These are phyloP conservation scores for Aspergillus sp. DNA, from an alignment of 2,329 filamentous ascomycete species.

Conservation along the genomic window DNA sequence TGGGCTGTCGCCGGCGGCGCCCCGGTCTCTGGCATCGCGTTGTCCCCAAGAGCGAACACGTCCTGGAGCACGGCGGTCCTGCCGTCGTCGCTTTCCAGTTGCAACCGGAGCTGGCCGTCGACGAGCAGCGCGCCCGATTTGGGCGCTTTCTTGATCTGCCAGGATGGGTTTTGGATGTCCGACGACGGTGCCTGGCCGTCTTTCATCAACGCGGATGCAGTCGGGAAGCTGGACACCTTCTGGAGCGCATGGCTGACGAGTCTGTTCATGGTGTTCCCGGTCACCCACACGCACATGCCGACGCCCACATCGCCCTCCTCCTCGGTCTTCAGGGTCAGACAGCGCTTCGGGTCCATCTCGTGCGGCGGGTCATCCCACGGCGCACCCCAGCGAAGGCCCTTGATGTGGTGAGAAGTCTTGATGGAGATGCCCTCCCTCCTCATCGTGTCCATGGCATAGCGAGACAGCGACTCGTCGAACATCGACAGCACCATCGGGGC, in stretches of 20 bases:
- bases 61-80: conserved; percentile 39
- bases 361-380: conserved; percentile 31
- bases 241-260: conserved; percentile 20
- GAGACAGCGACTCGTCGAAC: conserved; percentile 49
- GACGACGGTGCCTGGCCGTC: conserved; percentile 4
- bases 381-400: conserved; percentile 43
- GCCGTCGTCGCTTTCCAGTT: conserved; percentile 34
- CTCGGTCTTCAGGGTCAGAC: conserved; percentile 45
- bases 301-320: conserved; percentile 51
- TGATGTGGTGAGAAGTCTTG: conserved; percentile 49
- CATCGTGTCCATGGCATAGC: conserved; percentile 50
- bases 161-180: conserved; percentile 19
- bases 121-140: conserved; percentile 44
- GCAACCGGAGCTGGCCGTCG: conserved; percentile 47
- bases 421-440: conserved; percentile 47
- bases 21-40: conserved; percentile 44
- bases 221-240: conserved; percentile 25
- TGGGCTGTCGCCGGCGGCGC: conserved; percentile 50
- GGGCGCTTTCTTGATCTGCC: conserved; percentile 43
- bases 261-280: conserved; percentile 29
- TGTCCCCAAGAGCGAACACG: conserved; percentile 50
- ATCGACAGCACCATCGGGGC: conserved; percentile 50
- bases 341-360: conserved; percentile 34
- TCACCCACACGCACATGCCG: conserved; percentile 53
- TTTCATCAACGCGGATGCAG: conserved; percentile 19